Evolutionary conservation across 768 basidiomycete genomes (phyloP), one percentile per base, ranked within the genome.

Genomic region (Trametes maxima): DNA sequence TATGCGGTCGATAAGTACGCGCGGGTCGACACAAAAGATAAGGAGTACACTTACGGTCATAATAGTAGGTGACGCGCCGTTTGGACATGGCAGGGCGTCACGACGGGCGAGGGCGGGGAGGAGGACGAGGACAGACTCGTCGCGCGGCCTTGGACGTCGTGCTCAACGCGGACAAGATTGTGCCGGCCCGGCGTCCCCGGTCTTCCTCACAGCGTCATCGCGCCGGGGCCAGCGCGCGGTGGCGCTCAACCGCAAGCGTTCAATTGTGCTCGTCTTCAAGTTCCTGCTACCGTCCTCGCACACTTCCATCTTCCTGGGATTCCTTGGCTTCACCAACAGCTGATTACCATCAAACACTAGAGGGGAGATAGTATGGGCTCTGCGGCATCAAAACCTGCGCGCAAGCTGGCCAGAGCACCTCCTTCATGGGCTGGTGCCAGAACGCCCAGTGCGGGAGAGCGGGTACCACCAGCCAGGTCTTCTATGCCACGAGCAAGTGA

Each of bases 61-160:
- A 92, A 73, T 86, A 93, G 69, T 94, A 93, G 10, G 89, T 80
- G 13, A 94, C 90, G 64, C 89, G 84, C 67, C 84, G 79, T 68
- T 84, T 86, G 12, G 87, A 86, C 89, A 90, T 89, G 25, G 53
- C 28, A 17, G 36, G 12, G n/a, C 22, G 47, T 17, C 4, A 54
- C 12, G 19, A 22, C 25, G 36, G 45, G 2, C 25, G 59, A 16
- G n/a, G 21, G 25, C 43, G n/a, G 36, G 22, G 12, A n/a, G 48
- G 19, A 25, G 17, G 19, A 14, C 14, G 35, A 36, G 16, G 46
- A 35, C 24, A 50, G 13, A 5, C 35, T 6, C 21, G 21, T 11
- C 16, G 25, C 14, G 1, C 35, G 14, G 14, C 39, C n/a, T 3
- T 33, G n/a, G 46, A 11, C 42, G 49, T 42, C 39, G 40, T 37